A percentile compares a stretch with the other conserved stretches of the same genome.
Evolutionary conservation across 228 moss, liverwort and hornwort species (phyloP).

Genomic region (Sphagnum fallax): DNA sequence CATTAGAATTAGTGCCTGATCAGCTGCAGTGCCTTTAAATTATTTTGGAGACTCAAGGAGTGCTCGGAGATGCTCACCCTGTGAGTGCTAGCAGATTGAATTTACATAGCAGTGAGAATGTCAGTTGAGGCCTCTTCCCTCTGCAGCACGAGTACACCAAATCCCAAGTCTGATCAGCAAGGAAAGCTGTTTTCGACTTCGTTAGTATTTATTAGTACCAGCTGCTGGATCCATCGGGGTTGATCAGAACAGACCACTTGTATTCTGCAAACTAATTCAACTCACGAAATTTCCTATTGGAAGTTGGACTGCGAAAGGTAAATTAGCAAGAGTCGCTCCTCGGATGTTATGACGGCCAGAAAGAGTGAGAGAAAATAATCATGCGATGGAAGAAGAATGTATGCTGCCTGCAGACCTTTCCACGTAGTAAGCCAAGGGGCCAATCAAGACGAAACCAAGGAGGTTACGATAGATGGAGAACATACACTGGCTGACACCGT

Average conservation of each 20-base stretch:
- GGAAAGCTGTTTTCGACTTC: no score
- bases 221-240: no score
- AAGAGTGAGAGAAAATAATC: no score
- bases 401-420: conserved; percentile 15
- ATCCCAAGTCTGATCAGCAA: neutral
- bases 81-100: conserved; percentile 48
- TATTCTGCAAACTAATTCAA: no score
- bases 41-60: neutral
- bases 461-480: conserved; percentile 19
- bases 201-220: no score
- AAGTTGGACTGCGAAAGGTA: no score
- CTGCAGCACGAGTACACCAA: conserved; percentile 8
- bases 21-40: neutral
- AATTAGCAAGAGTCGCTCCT: no score
- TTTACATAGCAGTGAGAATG: conserved; percentile 19
- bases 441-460: conserved; percentile 19
- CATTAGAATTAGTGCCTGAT: neutral
- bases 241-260: no score
- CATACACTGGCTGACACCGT: conserved; percentile 14
- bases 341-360: no score
- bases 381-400: no score
- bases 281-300: no score
- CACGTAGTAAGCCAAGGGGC: conserved; percentile 21
- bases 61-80: conserved; percentile 22
- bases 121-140: conserved; percentile 33